phyloP scores from a whole-genome alignment of 2,329 filamentous ascomycete genomes.

The Hypoxylon rubiginosum region DNA sequence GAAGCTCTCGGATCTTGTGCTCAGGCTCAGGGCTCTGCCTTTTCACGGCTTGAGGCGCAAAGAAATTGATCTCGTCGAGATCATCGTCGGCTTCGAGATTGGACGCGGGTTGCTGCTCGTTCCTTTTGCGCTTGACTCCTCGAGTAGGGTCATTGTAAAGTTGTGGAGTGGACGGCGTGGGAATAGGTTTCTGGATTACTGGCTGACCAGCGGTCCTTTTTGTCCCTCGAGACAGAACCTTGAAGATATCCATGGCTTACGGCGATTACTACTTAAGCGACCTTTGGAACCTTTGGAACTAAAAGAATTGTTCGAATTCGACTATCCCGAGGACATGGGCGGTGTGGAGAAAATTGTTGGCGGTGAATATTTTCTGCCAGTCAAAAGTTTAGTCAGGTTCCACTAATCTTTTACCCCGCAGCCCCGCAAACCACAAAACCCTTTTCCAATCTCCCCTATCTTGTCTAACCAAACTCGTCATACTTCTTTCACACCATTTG shows the following conservation, averaged over 20 bases:
- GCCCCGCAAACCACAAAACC: slow-evolving; percentile 25
- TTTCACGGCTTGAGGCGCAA: slow-evolving; percentile 62
- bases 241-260: slow-evolving; percentile 76
- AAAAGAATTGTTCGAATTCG: slow-evolving; percentile 19
- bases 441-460: neutral
- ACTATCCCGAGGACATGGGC: slow-evolving; percentile 26
- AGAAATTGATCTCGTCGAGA: slow-evolving; percentile 68
- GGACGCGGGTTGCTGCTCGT: slow-evolving; percentile 51
- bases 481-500: neutral
- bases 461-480: neutral
- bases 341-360: slow-evolving; percentile 39
- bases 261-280: slow-evolving; percentile 1
- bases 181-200: slow-evolving; percentile 49
- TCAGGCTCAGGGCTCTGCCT: slow-evolving; percentile 40
- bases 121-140: slow-evolving; percentile 70
- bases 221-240: slow-evolving; percentile 77
- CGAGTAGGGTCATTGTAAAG: slow-evolving; percentile 70
- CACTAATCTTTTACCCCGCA: slow-evolving; percentile 8
- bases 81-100: slow-evolving; percentile 52
- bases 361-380: slow-evolving; percentile 40
- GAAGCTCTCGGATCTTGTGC: slow-evolving; percentile 38
- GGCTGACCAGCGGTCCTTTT: slow-evolving; percentile 65
- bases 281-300: slow-evolving; percentile 4
- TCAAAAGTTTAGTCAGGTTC: slow-evolving; percentile 16
- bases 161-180: slow-evolving; percentile 73